A percentile compares a stretch with the other conserved stretches of the same genome.
Conservation (phyloP, 768 basidiomycete genomes). For the Termitomyces titanicus region DNA sequence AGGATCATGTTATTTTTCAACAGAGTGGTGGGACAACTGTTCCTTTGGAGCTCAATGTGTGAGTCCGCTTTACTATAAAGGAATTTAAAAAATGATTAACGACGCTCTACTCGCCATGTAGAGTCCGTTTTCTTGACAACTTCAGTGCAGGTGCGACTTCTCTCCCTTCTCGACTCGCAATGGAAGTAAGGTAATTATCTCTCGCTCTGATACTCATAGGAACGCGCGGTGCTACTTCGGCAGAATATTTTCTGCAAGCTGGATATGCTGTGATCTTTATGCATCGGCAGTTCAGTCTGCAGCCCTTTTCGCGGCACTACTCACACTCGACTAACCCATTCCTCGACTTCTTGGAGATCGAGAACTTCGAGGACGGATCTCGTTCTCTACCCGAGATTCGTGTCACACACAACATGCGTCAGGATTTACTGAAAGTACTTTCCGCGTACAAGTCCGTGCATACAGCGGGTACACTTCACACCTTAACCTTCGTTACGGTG, state of each 20-base stretch:
- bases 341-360: slow-evolving; percentile 88
- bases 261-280: slow-evolving; percentile 99
- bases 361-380: slow-evolving; percentile 21
- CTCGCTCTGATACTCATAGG: slow-evolving; percentile 48
- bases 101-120: slow-evolving; percentile 32
- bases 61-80: slow-evolving; percentile 39
- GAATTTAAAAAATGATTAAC: slow-evolving; percentile 15
- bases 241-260: slow-evolving; percentile 93
- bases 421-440: slow-evolving; percentile 68
- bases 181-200: too few relatives aligned
- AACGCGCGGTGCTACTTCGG: slow-evolving; percentile 95
- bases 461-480: slow-evolving; percentile 68
- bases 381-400: slow-evolving; percentile 46
- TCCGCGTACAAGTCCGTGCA: slow-evolving; percentile 80
- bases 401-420: slow-evolving; percentile 63
- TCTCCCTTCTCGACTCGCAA: slow-evolving; percentile 1
- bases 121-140: slow-evolving; percentile 97
- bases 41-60: slow-evolving; percentile 98
- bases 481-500: slow-evolving; percentile 88
- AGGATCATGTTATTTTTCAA: background rate
- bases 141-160: slow-evolving; percentile 86
- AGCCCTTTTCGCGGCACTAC: slow-evolving; percentile 97
- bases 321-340: slow-evolving; percentile 98
- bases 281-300: slow-evolving; percentile 96
- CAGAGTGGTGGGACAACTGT: slow-evolving; percentile 99